Evolutionary conservation across 352 stramenopile genomes (phyloP), one percentile per base, ranked within the genome.

Genomic region (Globisporangium carolinianum): DNA sequence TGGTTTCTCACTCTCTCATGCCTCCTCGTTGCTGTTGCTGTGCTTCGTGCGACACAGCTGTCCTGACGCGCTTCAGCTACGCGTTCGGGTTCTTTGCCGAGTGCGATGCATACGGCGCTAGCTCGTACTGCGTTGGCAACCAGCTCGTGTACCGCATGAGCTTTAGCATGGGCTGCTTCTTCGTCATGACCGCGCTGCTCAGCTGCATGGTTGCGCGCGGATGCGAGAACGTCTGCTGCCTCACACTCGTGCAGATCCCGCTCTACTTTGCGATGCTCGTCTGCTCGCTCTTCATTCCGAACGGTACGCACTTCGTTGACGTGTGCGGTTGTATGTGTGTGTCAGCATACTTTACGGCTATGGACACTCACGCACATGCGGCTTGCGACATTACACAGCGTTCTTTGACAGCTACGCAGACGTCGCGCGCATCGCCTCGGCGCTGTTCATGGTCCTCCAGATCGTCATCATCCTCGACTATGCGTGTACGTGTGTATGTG

Each of bases 391-490:
- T 0, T n/a, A 46, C 11, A 11, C 12, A 89, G 82, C 59, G 4
- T 89, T 89, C 60, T 91, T 89, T 51, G 69, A 87, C 10, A 70
- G 67, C 12, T 91, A 89, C 54, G 72, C 72, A 11, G 76, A 77
- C 49, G 53, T 91, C 36, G 77, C 79, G 6, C 79, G 79, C 5
- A 60, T 91, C 38, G 63, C 72, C 6, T 89, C 79, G 41, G 72
- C 73, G 1, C 60, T 74, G 10, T 91, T 91, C 57, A 79, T 89
- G 51, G 73, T 89, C 46, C 55, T 91, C 36, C 82, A 91, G 67
- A 86, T 91, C 60, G 60, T 89, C 65, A 91, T 91, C 65, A 87
- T 91, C 62, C 60, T 91, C 53, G 82, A 91, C 63, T 89, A 71
- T 35, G 73, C 69, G 3, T 89, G 82, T 89, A 68, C 38, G 71